Percentiles rank a stretch among this genome's conserved stretches.
These are phyloP conservation scores for Trichoderma hamatum DNA, from an alignment of 2,329 filamentous ascomycete species.

Conservation along the genomic window DNA sequence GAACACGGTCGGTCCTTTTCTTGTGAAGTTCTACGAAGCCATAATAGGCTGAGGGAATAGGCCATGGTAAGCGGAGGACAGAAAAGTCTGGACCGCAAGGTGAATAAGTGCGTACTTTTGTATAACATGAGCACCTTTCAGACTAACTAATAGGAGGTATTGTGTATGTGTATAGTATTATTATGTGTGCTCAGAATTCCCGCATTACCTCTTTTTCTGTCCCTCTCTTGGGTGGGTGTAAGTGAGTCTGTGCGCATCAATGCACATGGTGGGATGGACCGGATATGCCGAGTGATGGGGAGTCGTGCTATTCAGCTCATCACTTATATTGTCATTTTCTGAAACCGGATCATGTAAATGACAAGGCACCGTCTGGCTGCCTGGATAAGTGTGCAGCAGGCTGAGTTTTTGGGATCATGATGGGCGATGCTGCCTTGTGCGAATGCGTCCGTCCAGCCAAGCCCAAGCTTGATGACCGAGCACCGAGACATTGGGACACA, in stretches of 20 bases:
- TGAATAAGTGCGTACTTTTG: not conserved
- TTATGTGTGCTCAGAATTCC: not conserved
- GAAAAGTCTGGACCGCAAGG: not conserved
- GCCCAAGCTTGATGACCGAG: not conserved
- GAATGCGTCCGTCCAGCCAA: not conserved
- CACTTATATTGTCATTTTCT: not conserved
- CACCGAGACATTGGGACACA: conserved; percentile 15
- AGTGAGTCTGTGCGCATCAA: not conserved
- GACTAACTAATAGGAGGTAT: accelerated
- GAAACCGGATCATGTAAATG: not conserved
- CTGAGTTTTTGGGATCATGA: not conserved
- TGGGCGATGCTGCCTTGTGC: conserved; percentile 8
- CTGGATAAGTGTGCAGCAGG: not conserved
- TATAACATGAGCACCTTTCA: not conserved
- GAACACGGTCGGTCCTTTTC: not conserved
- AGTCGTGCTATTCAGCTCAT: not conserved
- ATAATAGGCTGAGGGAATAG: not conserved
- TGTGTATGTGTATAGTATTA: not conserved
- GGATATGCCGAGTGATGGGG: not conserved
- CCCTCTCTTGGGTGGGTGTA: not conserved
- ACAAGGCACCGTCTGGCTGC: not conserved
- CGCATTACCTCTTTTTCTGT: not conserved
- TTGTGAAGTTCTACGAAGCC: not conserved
- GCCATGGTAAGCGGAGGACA: not conserved
- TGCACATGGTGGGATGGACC: not conserved